These are phyloP conservation scores for Taxillus chinensis DNA, from an alignment of 164 flowering plant genomes.

Conservation along the genomic window DNA sequence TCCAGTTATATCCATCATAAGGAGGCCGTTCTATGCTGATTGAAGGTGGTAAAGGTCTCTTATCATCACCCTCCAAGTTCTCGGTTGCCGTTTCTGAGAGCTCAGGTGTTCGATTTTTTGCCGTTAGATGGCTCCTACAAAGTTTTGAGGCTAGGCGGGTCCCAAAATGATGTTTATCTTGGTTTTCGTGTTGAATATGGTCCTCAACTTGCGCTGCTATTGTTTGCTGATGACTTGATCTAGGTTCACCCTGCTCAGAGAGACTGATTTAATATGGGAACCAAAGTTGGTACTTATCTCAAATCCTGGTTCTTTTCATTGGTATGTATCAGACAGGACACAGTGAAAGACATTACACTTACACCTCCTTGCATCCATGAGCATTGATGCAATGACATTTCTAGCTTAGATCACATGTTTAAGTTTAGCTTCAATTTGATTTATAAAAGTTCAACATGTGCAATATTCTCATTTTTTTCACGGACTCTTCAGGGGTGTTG, in stretches of 20 bases:
- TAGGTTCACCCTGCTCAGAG: conserved; percentile 41
- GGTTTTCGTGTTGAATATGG: conserved; percentile 19
- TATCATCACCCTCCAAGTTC: conserved; percentile 29
- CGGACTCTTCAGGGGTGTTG: no score
- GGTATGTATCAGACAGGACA: no score
- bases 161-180: conserved; percentile 19
- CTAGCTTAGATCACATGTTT: no score
- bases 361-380: no score
- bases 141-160: conserved; percentile 21
- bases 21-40: conserved; percentile 44
- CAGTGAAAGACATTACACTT: no score
- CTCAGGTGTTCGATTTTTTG: conserved; percentile 14
- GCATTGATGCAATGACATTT: no score
- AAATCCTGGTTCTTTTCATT: background rate
- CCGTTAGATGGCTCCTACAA: conserved; percentile 14
- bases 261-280: conserved; percentile 5
- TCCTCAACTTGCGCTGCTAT: conserved; percentile 21
- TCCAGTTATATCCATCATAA: conserved; percentile 93
- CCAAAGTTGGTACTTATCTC: background rate
- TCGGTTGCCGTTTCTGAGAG: conserved; percentile 19
- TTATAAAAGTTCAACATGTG: no score
- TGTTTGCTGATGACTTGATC: conserved; percentile 20
- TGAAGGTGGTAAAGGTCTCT: conserved; percentile 17
- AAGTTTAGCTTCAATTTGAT: no score
- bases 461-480: no score